Evolutionary conservation across 2,329 filamentous ascomycete species (phyloP), one percentile per base, ranked within the genome.

Genomic region (Fusarium ramigenum): DNA sequence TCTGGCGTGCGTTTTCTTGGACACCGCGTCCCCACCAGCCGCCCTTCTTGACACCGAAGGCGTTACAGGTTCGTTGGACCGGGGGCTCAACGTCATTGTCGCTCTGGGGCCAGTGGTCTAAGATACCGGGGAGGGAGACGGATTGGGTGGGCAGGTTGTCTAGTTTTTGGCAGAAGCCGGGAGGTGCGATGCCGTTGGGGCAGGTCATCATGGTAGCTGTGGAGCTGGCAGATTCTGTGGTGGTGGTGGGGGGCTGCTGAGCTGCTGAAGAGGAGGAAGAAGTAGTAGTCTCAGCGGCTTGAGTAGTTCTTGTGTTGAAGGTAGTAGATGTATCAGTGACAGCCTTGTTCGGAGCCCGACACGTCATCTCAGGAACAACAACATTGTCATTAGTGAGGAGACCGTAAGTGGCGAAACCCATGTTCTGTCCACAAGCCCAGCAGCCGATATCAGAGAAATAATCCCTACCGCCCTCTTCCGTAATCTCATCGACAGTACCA

Each of bases 341-440:
- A 23, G 32, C n/a, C 14, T 63, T 42, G 4, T 3, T 4, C 1
- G 57, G 46, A 28, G 46, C 46, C 0, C 3, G 32, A 9, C 62
- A 65, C 0, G 57, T 63, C 62, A 66, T 66, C 2, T 47, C 59
- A 0, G 63, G 59, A 2, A 63, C 12, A 1, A n/a, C 23, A 18
- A 63, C 34, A 3, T 30, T n/a, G 5, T 65, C 62, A 4, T 62
- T 44, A 7, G 19, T 46, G 1, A 25, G 16, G 23, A 63, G 39
- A 28, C 28, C 62, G 1, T 65, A 65, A 4, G 62, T 65, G 0
- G 62, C n/a, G 18, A 65, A 65, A 4, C 62, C 58, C 57, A 65
- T 65, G 11, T 65, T 65, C 46, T 52, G n/a, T 23, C 62, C 62
- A 36, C 62, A 65, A 53, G 62, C 62, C 40, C 28, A 65, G n/a